Evolutionary conservation across 768 basidiomycete species (phyloP).

Genomic region (Tricholoma hemisulphureum): DNA sequence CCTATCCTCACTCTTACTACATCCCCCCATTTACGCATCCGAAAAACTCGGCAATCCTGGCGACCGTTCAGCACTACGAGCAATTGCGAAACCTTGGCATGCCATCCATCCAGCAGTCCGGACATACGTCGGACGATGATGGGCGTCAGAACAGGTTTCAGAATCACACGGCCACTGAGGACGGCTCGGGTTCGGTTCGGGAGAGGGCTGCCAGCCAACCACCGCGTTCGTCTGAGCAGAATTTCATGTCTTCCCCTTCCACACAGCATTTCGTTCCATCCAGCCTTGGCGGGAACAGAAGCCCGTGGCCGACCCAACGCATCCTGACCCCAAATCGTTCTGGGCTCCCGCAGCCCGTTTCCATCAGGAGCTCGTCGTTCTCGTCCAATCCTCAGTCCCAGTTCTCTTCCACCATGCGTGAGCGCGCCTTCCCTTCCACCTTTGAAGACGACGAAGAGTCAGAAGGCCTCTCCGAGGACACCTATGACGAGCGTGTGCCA

Average conservation of each 20-base stretch:
- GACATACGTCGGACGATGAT: conserved; percentile 43
- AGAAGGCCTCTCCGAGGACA: conserved; percentile 53
- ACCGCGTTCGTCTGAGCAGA: conserved; percentile 49
- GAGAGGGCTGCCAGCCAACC: conserved; percentile 74
- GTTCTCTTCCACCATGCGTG: conserved; percentile 66
- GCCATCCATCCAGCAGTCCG: conserved; percentile 29
- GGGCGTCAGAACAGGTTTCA: conserved; percentile 66
- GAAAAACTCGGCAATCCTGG: conserved; percentile 19
- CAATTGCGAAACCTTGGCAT: conserved; percentile 21
- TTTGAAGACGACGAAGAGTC: conserved; percentile 84
- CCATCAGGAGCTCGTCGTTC: conserved; percentile 69
- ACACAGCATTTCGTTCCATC: conserved; percentile 52
- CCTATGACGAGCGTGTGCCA: conserved; percentile 55
- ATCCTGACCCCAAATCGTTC: conserved; percentile 44
- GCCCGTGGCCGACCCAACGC: conserved; percentile 46
- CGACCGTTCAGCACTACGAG: conserved; percentile 22
- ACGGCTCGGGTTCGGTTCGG: conserved; percentile 45
- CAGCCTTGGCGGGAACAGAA: conserved; percentile 41
- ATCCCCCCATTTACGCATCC: conserved; percentile 12
- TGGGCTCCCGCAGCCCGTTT: conserved; percentile 50
- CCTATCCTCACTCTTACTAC: conserved; percentile 6
- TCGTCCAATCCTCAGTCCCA: conserved; percentile 53
- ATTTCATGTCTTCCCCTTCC: conserved; percentile 51
- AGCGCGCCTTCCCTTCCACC: conserved; percentile 67
- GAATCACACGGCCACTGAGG: conserved; percentile 36